These are phyloP conservation scores for Vitis rotundifolia DNA, from an alignment of 164 flowering plant species.

Conservation along the genomic window DNA sequence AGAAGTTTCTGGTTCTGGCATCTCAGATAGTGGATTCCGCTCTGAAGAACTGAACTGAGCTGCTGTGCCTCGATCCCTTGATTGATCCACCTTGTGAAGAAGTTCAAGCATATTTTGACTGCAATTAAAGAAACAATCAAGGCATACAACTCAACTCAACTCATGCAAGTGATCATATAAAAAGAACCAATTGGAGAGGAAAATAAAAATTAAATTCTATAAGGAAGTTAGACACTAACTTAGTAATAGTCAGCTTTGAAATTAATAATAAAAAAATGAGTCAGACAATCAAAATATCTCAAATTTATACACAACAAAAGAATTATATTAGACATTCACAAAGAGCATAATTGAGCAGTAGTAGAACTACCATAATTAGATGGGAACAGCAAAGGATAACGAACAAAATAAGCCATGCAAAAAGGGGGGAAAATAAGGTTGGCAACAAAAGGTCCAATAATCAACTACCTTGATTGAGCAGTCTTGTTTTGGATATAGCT, in stretches of 20 bases:
- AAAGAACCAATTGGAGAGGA: no score
- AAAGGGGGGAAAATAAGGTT: not conserved
- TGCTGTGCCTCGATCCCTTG: slow-evolving; percentile 40
- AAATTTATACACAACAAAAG: not conserved
- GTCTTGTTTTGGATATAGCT: slow-evolving; percentile 30
- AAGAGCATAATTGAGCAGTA: not conserved
- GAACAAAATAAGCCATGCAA: not conserved
- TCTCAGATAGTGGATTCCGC: slow-evolving; percentile 34
- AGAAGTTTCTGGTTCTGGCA: slow-evolving; percentile 45
- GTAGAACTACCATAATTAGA: no score
- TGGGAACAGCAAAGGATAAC: not conserved
- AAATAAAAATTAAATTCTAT: no score
- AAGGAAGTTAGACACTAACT: not conserved
- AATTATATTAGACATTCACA: not conserved
- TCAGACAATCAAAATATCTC: not conserved
- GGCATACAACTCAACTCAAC: not conserved
- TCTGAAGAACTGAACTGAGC: slow-evolving; percentile 44
- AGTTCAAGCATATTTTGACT: slow-evolving; percentile 95
- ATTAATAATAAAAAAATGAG: no score
- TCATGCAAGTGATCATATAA: not conserved
- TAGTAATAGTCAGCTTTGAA: not conserved
- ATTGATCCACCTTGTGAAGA: slow-evolving; percentile 81
- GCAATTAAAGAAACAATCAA: slow-evolving; percentile 20
- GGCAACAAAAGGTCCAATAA: slow-evolving; percentile 4
- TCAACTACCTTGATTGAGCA: slow-evolving; percentile 22